Percentiles rank a stretch among this genome's conserved stretches.
Conservation (phyloP, 345 rosid species). For the Melaleuca alternifolia region DNA sequence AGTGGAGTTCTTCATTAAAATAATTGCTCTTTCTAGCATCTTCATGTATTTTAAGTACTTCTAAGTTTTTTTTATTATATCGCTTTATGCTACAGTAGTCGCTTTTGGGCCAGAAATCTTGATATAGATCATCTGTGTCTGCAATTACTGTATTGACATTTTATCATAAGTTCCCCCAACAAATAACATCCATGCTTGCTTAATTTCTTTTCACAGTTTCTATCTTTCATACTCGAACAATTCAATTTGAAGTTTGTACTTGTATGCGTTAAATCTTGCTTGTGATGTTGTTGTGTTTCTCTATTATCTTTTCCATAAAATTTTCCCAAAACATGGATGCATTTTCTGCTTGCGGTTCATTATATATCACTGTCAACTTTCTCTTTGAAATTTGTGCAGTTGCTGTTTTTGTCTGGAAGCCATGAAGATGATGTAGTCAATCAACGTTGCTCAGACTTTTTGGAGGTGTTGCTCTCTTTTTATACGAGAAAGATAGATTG, state of each 20-base stretch:
- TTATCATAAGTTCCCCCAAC: not conserved
- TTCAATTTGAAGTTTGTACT: not conserved
- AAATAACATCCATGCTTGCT: not conserved
- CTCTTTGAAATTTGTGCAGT: conserved; percentile 23
- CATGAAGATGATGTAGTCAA: conserved; percentile 27
- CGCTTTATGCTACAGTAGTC: not conserved
- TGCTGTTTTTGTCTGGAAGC: conserved; percentile 33
- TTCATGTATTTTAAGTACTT: not conserved
- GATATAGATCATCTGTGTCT: not conserved
- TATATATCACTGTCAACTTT: not conserved
- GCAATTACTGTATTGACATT: not conserved
- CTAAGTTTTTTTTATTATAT: not conserved
- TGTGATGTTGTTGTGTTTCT: not conserved
- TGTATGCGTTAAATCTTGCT: not conserved
- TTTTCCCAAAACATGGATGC: not conserved
- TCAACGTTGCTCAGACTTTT: conserved; percentile 45
- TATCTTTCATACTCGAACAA: not conserved
- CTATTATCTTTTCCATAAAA: not conserved
- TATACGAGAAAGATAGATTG: not conserved
- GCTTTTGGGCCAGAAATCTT: not conserved
- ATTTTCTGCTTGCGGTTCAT: not conserved
- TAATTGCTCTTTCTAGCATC: not conserved
- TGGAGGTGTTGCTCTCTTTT: conserved; percentile 50
- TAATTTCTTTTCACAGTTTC: not conserved
- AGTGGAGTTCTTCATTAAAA: not conserved